Evolutionary conservation across 352 stramenopile genomes (phyloP).

Genomic region (Phytophthora crassamura): DNA sequence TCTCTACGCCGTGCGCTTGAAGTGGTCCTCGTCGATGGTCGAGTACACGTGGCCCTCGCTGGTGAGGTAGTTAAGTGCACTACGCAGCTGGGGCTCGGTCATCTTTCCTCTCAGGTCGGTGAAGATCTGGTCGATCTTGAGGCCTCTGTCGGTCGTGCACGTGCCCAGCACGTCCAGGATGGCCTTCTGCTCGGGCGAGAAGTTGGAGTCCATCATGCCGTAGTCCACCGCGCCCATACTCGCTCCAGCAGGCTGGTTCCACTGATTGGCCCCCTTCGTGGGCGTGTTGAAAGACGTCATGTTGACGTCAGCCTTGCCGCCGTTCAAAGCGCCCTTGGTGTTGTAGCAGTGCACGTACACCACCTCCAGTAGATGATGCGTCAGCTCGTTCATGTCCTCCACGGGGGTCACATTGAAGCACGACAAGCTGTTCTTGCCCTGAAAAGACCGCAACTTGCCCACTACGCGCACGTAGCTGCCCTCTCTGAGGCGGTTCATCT

Average conservation of each 20-base stretch:
- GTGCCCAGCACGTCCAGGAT: conserved; percentile 81
- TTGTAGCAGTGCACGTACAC: conserved; percentile 93
- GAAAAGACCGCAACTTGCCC: conserved; percentile 93
- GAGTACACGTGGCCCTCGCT: conserved; percentile 92
- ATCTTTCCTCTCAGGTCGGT: conserved; percentile 63
- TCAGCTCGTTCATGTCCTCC: conserved; percentile 94
- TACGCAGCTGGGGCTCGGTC: conserved; percentile 68
- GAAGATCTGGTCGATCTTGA: conserved; percentile 88
- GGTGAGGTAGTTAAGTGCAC: conserved; percentile 82
- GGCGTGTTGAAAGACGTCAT: conserved; percentile 50
- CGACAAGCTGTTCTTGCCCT: conserved; percentile 88
- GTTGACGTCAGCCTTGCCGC: conserved; percentile 29
- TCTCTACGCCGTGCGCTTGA: conserved; percentile 83
- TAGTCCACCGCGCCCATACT: conserved; percentile 56
- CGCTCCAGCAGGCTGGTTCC: conserved; percentile 29
- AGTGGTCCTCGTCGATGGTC: conserved; percentile 93
- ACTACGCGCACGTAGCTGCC: conserved; percentile 92
- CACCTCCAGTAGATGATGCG: conserved; percentile 95
- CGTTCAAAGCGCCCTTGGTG: conserved; percentile 63
- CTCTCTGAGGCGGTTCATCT: conserved; percentile 68
- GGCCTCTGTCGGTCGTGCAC: conserved; percentile 72
- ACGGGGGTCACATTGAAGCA: conserved; percentile 89
- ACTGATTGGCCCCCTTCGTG: conserved; percentile 37
- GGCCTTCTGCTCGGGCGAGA: conserved; percentile 79
- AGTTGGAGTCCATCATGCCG: conserved; percentile 75